Evolutionary conservation across 1,284 basidiomycete genomes (phyloP), one percentile per base, ranked within the genome.

Genomic region (Heterobasidion annosum): DNA sequence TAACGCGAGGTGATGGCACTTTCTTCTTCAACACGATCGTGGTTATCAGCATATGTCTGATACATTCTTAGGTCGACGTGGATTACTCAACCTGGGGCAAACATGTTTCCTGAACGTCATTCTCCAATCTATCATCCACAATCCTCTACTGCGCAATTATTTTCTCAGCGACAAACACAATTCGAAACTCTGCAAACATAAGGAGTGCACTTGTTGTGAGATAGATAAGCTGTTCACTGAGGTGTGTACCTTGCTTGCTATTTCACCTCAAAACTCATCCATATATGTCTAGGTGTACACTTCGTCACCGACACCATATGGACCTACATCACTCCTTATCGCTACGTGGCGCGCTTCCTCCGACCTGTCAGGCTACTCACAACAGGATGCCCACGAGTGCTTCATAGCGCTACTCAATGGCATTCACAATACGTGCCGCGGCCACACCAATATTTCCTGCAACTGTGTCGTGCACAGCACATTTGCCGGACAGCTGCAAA

Each of bases 21-120:
- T 32, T 33, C 51, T 50, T 43, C 50, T 25, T 19, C 15, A 45
- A 37, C 35, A 16, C 44, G 10, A 50, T 12, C 33, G 18, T 25
- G 3, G 25, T 5, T 25, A 3, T 25, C 25, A 25, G 25, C 4
- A 25, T 25, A 25, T 25, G 25, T 25, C 25, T 25, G 25, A 25
- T 25, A 4, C 3, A 25, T 40, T 40, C 6, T 15, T 60, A 91
- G 91, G 85, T 54, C 84, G 91, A 9, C 80, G 93, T 54, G 95
- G 95, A 0, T 75, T 98, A 2, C 75, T 97, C 48, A 98, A 98
- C 66, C 83, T 98, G 7, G 92, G 93, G 5, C 91, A 96, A 63
- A 98, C 95, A 0, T 99, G 95, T 65, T 98, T 94, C 71, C 77
- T 99, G 65, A 96, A 93, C 58, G 92, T 91, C 51, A 84, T 98